Base-by-base conservation (phyloP, 148 eudicot species). In the Silene conica region DNA sequence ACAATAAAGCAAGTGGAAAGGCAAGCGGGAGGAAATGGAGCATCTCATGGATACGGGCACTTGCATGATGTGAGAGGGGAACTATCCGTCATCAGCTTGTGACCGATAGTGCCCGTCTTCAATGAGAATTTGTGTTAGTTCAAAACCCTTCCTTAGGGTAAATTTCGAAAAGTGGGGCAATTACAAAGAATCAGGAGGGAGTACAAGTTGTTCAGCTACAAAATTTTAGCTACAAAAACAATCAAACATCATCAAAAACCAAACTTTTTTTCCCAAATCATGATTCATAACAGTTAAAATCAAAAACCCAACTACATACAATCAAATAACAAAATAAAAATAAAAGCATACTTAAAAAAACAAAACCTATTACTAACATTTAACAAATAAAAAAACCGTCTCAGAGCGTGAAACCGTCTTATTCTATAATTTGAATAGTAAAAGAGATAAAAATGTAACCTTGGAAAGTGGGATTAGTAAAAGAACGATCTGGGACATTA, bases 391-490 rank as follows among this genome's bases (percentile, higher is more conserved):
- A 55, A 26, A 72, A 48, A 48, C 16, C 54, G 54, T 48, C 54
- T 48, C 54, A 48, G 16, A 48, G 9, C 15, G 13, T 14, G 7
- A 48, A 12, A 48, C 54, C 13, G 54, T 38, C 43, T 38, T 38
- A 38, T 38, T 50, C 18, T 7, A 13, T 12, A 50, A 50, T 13
- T 50, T 3, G 15, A 12, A 50, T 3, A 50, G 18, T 50, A 50
- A 50, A 50, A 4, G 75, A 54, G 80, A 25, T 78, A 78, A 63
- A 73, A 66, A 41, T 73, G 7, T 50, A 58, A 89, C 97, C 95
- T 70, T 84, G 88, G 69, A 86, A 86, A 46, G 89, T 63, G 63
- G 88, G 90, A 71, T 88, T 89, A 38, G 64, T 72, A 78, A 73
- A 76, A 73, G 85, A 73, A 2, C 84, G 86, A 85, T 89, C 87